These are phyloP conservation scores for Fusarium nodosum DNA, from an alignment of 2,329 filamentous ascomycete genomes.

Conservation along the genomic window DNA sequence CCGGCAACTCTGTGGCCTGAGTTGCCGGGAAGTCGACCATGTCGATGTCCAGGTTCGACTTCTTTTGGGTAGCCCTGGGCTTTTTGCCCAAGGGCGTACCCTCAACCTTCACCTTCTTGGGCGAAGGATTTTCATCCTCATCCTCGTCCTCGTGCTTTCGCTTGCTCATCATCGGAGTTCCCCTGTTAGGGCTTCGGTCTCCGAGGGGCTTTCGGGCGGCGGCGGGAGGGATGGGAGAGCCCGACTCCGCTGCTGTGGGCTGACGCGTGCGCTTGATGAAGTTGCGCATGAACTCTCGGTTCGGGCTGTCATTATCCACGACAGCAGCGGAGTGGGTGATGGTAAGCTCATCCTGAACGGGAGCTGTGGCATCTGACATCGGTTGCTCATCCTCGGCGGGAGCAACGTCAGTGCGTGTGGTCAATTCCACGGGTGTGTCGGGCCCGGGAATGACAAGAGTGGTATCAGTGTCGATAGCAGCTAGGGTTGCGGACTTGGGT, in stretches of 20 bases:
- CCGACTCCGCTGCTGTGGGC: slow-evolving; percentile 47
- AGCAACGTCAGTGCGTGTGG: neutral
- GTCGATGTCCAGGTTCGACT: slow-evolving; percentile 28
- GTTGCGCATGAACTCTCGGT: slow-evolving; percentile 53
- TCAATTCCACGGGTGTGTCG: neutral
- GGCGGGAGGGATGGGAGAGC: slow-evolving; percentile 50
- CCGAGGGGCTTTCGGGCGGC: slow-evolving; percentile 52
- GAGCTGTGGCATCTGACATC: too few species aligned
- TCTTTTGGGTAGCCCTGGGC: slow-evolving; percentile 33
- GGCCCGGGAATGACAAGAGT: slow-evolving; percentile 11
- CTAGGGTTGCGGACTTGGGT: too few species aligned
- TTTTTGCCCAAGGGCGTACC: neutral
- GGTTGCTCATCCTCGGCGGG: slow-evolving; percentile 6
- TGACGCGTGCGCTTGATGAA: slow-evolving; percentile 55
- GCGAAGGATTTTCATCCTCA: slow-evolving; percentile 39
- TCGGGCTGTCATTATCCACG: slow-evolving; percentile 52
- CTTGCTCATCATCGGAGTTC: slow-evolving; percentile 53
- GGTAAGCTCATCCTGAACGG: too few species aligned
- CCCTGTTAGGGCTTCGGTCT: slow-evolving; percentile 55
- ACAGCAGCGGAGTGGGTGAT: slow-evolving; percentile 2
- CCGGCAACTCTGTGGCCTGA: slow-evolving; percentile 4
- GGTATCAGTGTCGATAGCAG: neutral
- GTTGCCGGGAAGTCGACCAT: slow-evolving; percentile 30
- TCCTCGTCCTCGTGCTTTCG: slow-evolving; percentile 50
- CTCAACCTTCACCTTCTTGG: slow-evolving; percentile 27